phyloP scores from a whole-genome alignment of 768 basidiomycete species.

The Russula foetens region DNA sequence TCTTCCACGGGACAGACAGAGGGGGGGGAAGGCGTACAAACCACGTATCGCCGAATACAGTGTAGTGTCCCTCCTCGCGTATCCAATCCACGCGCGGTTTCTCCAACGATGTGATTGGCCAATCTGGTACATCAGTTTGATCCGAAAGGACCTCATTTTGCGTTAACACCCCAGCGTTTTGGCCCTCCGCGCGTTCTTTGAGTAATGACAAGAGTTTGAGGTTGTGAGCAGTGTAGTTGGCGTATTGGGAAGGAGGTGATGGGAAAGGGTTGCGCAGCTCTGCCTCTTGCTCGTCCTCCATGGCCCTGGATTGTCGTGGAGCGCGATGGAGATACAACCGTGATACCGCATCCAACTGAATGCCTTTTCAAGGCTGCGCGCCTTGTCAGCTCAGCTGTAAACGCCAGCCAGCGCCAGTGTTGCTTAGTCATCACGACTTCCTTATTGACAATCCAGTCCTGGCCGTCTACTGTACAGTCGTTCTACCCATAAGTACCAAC shows the following conservation, averaged over 20 bases:
- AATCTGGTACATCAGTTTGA: conserved; percentile 67
- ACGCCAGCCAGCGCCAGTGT: too few species aligned
- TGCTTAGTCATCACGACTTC: too few species aligned
- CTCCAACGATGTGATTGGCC: conserved; percentile 68
- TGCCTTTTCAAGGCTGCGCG: too few species aligned
- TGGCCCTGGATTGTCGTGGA: conserved; percentile 20
- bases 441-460: too few species aligned
- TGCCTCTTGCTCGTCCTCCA: conserved; percentile 64
- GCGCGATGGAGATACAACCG: background rate
- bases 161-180: conserved; percentile 33
- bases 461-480: too few species aligned
- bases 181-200: conserved; percentile 37
- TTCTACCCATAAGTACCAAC: too few species aligned
- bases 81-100: conserved; percentile 91
- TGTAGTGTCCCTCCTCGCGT: conserved; percentile 73
- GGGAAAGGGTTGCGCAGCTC: conserved; percentile 85
- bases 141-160: conserved; percentile 63
- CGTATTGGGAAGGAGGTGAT: conserved; percentile 79
- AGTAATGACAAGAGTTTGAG: conserved; percentile 58
- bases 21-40: conserved; percentile 47
- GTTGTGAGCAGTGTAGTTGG: conserved; percentile 67
- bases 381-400: too few species aligned
- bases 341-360: too few species aligned
- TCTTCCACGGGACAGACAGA: too few species aligned
- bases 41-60: conserved; percentile 84